A percentile compares a stretch with the other conserved stretches of the same genome.
phyloP scores from a whole-genome alignment of 331 rosid genomes.

The Rhamnella rubrinervis region DNA sequence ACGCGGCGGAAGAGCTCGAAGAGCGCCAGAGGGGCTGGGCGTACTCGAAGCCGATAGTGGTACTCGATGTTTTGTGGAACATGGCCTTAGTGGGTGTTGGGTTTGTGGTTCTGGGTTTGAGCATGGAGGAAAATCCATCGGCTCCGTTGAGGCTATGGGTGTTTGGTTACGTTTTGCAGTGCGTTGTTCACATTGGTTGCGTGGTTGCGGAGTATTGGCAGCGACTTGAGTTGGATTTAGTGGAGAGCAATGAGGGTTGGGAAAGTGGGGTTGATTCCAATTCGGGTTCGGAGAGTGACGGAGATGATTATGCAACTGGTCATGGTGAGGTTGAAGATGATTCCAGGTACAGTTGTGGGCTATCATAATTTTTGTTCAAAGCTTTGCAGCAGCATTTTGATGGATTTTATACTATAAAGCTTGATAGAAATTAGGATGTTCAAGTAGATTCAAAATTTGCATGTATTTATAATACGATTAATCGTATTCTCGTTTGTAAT shows the following conservation, averaged over 20 bases:
- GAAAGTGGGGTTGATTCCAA: constrained; percentile 41
- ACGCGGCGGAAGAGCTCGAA: constrained; percentile 82
- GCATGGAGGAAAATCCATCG: constrained; percentile 55
- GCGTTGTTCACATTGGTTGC: constrained; percentile 54
- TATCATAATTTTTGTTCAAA: neutral
- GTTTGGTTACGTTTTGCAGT: constrained; percentile 56
- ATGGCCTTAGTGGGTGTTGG: constrained; percentile 52
- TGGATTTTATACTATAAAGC: too few species aligned
- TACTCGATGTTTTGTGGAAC: constrained; percentile 70
- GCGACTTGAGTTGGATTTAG: constrained; percentile 14
- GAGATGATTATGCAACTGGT: constrained; percentile 34
- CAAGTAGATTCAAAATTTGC: too few species aligned
- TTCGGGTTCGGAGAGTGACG: constrained; percentile 57
- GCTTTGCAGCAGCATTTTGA: neutral
- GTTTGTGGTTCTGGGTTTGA: constrained; percentile 40
- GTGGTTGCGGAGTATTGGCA: constrained; percentile 49
- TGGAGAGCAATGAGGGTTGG: constrained; percentile 27
- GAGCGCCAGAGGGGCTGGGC: constrained; percentile 81
- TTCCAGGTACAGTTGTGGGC: constrained; percentile 40
- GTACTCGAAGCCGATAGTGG: constrained; percentile 60
- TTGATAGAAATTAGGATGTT: too few species aligned
- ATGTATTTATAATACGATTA: too few species aligned
- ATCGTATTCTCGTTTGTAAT: too few species aligned
- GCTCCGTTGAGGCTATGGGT: constrained; percentile 87
- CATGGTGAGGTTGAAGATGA: constrained; percentile 32